phyloP scores from a whole-genome alignment of 139 green algal genomes.

The Eudorina sp. region DNA sequence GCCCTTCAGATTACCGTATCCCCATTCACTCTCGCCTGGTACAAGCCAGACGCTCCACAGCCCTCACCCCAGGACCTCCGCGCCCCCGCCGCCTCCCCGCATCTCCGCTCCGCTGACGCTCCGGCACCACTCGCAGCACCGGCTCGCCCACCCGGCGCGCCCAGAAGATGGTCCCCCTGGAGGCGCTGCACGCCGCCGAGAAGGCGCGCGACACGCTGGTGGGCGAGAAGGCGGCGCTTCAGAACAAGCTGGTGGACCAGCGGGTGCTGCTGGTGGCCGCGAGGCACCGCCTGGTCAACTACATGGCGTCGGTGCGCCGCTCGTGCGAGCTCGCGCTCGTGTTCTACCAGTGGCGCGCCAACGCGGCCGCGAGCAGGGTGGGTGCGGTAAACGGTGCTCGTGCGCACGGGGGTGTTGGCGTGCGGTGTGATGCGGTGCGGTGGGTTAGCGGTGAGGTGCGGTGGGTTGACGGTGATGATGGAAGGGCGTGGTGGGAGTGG shows the following conservation, averaged over 20 bases:
- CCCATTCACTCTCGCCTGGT: too few relatives aligned
- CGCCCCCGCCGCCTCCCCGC: too few relatives aligned
- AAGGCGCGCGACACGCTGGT: not conserved
- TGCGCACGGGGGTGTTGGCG: not conserved
- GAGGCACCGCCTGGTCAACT: constrained; percentile 51
- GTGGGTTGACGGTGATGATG: too few relatives aligned
- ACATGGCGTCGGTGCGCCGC: constrained; percentile 21
- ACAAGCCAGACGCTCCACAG: too few relatives aligned
- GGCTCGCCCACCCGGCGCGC: constrained; percentile 43
- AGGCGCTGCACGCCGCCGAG: constrained; percentile 57
- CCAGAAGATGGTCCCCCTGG: constrained; percentile 53
- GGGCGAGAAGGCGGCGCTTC: constrained; percentile 39
- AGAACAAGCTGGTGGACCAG: constrained; percentile 44
- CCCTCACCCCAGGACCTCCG: too few relatives aligned
- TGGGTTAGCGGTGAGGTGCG: too few relatives aligned
- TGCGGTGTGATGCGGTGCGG: not conserved
- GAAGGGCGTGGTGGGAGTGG: too few relatives aligned
- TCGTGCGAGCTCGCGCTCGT: constrained; percentile 4
- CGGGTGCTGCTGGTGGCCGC: constrained; percentile 35
- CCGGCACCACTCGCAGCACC: not conserved
- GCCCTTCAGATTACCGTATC: too few relatives aligned
- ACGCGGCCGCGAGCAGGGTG: not conserved
- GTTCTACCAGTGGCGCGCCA: constrained; percentile 40
- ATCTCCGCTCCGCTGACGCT: too few relatives aligned
- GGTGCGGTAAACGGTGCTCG: not conserved